phyloP scores from a whole-genome alignment of 2,329 filamentous ascomycete genomes.

The Ophiosphaerella korrae region DNA sequence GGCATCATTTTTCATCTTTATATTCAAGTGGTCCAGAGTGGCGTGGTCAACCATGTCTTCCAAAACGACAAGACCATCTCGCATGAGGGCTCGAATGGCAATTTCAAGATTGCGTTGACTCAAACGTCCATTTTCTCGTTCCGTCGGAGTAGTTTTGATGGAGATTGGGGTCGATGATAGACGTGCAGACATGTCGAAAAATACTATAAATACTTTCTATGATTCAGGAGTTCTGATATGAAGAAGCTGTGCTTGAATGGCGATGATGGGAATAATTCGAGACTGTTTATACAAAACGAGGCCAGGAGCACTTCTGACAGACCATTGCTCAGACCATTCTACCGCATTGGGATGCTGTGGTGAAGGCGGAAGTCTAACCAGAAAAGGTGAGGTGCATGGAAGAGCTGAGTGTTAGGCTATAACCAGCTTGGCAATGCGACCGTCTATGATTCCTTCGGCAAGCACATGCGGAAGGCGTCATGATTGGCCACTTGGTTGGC shows the following conservation, averaged over 20 bases:
- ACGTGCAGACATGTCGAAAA: slow-evolving; percentile 17
- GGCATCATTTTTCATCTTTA: slow-evolving; percentile 65
- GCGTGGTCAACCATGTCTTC: slow-evolving; percentile 49
- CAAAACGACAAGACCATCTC: slow-evolving; percentile 42
- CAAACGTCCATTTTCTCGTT: slow-evolving; percentile 50
- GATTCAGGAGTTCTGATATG: no score
- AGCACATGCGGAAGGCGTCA: slow-evolving; percentile 10
- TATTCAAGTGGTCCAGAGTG: slow-evolving; percentile 61
- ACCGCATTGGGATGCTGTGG: no score
- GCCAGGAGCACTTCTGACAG: no score
- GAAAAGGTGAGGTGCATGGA: no score
- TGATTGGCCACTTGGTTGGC: background rate
- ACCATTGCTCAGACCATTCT: no score
- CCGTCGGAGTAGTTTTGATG: slow-evolving; percentile 49
- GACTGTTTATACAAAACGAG: no score
- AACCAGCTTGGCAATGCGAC: no score
- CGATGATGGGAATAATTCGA: no score
- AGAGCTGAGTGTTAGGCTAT: no score
- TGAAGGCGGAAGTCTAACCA: no score
- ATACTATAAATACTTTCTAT: background rate
- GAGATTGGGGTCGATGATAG: slow-evolving; percentile 37
- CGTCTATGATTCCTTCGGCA: no score
- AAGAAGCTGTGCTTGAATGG: no score
- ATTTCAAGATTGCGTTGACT: slow-evolving; percentile 59
- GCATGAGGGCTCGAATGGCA: slow-evolving; percentile 31